A percentile compares a stretch with the other conserved stretches of the same genome.
phyloP scores from a whole-genome alignment of 495 filamentous ascomycete genomes.

The Aspergillus affinis region DNA sequence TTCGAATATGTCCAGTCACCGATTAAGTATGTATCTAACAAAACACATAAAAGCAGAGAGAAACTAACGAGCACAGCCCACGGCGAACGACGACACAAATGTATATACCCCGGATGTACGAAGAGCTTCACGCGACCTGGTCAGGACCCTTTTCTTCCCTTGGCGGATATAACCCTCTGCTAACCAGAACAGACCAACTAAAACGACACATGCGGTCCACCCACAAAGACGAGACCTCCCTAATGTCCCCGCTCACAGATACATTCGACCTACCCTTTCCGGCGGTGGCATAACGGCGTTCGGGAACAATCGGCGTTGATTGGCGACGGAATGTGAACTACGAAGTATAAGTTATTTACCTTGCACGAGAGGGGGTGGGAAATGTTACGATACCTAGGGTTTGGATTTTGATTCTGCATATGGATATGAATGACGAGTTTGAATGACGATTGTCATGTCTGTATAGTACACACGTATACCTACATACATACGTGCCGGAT shows the following conservation, averaged over 20 bases:
- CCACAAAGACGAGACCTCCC: constrained; percentile 35
- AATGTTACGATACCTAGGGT: not conserved
- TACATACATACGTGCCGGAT: not conserved
- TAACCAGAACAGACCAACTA: constrained; percentile 37
- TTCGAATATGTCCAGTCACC: constrained; percentile 51
- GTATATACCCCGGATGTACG: constrained; percentile 39
- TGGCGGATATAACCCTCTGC: not conserved
- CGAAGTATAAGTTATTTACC: too few relatives aligned
- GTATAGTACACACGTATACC: constrained; percentile 5
- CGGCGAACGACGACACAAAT: constrained; percentile 49
- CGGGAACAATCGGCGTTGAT: not conserved
- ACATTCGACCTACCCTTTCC: constrained; percentile 30
- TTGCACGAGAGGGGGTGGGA: not conserved
- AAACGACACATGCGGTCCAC: constrained; percentile 48
- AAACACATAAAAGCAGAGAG: not conserved
- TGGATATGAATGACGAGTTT: constrained; percentile 4
- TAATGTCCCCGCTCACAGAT: constrained; percentile 28
- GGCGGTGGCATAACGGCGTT: constrained; percentile 18
- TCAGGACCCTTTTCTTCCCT: constrained; percentile 21
- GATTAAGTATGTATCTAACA: constrained; percentile 34
- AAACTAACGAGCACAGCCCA: constrained; percentile 34
- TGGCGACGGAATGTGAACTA: not conserved
- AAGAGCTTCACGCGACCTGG: constrained; percentile 52
- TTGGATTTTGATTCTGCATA: not conserved
- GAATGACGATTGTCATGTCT: not conserved